A percentile compares a stretch with the other conserved stretches of the same genome.
Conservation (phyloP, 2,329 filamentous ascomycete genomes). For the Xylaria sp. region DNA sequence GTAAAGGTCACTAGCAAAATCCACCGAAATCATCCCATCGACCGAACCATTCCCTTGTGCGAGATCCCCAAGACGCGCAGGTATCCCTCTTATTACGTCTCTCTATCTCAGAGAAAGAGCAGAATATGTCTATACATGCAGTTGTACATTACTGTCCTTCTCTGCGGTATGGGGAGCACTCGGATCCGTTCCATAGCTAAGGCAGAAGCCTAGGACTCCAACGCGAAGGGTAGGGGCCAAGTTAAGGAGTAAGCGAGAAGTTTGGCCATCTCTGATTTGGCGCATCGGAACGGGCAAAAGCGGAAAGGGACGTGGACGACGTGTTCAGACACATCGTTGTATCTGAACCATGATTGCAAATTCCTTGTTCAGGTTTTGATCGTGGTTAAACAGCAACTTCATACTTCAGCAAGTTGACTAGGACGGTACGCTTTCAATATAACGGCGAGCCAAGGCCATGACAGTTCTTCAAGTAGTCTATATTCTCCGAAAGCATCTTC, state of each 20-base stretch:
- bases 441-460: conserved; percentile 15
- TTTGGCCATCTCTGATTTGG: conserved; percentile 18
- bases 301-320: conserved; percentile 10
- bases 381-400: conserved; percentile 8
- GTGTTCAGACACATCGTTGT: background rate
- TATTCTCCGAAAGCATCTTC: conserved; percentile 4
- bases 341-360: background rate
- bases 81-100: conserved; percentile 9
- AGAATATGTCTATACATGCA: conserved; percentile 20
- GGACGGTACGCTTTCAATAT: conserved; percentile 16
- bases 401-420: conserved; percentile 18
- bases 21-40: conserved; percentile 8
- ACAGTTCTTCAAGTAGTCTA: conserved; percentile 1
- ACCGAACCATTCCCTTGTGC: conserved; percentile 11
- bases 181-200: conserved; percentile 7
- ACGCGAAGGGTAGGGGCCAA: conserved; percentile 12
- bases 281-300: conserved; percentile 11
- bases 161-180: conserved; percentile 13
- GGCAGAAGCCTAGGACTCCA: conserved; percentile 13
- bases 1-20: background rate
- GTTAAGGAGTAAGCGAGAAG: conserved; percentile 18
- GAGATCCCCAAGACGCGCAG: conserved; percentile 6
- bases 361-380: conserved; percentile 11
- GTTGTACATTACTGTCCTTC: conserved; percentile 17
- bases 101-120: conserved; percentile 16